Conservation (phyloP, 306 rosid genomes). For the peach (Prunus persica) region DNA sequence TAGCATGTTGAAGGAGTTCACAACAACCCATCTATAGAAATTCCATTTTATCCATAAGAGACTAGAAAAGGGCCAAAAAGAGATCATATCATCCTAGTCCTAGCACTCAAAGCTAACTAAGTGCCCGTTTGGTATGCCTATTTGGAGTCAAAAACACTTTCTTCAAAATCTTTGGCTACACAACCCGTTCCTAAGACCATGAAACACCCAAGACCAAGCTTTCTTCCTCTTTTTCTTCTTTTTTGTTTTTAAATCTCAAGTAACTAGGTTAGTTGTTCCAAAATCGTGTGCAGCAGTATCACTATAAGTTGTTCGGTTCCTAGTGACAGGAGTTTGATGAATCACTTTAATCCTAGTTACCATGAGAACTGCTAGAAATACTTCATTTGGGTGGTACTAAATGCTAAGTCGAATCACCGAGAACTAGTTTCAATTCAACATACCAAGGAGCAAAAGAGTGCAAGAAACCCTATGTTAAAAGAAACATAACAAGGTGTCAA, state of each 20-base stretch:
- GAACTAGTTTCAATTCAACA: not conserved
- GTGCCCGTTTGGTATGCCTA: too few species aligned
- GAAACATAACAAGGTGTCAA: not conserved
- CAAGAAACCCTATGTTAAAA: not conserved
- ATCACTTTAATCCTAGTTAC: not conserved
- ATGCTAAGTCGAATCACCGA: not conserved
- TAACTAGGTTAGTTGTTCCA: not conserved
- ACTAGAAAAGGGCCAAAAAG: not conserved
- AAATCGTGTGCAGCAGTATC: not conserved
- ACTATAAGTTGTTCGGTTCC: not conserved
- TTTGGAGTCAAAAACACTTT: too few species aligned
- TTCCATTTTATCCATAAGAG: not conserved
- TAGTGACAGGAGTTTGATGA: not conserved
- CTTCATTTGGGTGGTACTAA: not conserved
- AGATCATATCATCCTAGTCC: not conserved
- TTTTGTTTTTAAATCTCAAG: not conserved
- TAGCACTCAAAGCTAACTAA: not conserved
- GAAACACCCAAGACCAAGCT: not conserved
- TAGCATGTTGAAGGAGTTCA: not conserved
- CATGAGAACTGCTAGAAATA: not conserved
- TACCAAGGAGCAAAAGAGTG: too few species aligned
- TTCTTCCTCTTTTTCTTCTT: not conserved
- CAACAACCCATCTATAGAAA: not conserved
- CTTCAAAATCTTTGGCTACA: too few species aligned
- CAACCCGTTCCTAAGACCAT: too few species aligned